phyloP scores from a whole-genome alignment of 2,329 filamentous ascomycete species.

The Aureobasidium mangrovei region DNA sequence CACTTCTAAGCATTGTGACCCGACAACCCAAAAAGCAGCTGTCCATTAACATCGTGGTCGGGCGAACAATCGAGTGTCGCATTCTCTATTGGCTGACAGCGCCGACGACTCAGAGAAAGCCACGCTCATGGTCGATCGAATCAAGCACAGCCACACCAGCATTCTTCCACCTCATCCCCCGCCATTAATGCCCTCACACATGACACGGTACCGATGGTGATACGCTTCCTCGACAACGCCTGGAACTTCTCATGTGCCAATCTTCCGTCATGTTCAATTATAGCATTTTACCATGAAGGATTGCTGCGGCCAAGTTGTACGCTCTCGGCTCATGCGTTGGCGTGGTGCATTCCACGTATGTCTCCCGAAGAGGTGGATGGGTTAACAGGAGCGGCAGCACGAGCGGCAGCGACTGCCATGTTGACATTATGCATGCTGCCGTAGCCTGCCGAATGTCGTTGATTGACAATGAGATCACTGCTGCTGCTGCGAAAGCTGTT shows the following conservation, averaged over 20 bases:
- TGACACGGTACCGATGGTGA: not conserved
- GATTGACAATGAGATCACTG: not conserved
- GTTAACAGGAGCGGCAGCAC: not conserved
- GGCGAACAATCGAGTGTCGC: not conserved
- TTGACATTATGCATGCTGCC: slow-evolving; percentile 3
- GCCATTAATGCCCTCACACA: slow-evolving; percentile 1
- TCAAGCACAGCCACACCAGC: not conserved
- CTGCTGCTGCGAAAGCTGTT: not conserved
- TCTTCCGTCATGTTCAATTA: not conserved
- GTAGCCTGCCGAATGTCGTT: not conserved
- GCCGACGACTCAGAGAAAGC: not conserved
- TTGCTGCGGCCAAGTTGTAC: not conserved
- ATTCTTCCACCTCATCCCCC: slow-evolving; percentile 1
- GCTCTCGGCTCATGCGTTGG: slow-evolving; percentile 5
- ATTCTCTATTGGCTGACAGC: slow-evolving; percentile 1
- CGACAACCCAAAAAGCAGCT: not conserved
- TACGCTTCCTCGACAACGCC: not conserved
- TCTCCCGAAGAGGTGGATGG: not conserved
- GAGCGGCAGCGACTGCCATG: slow-evolving; percentile 7
- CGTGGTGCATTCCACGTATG: not conserved
- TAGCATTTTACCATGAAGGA: not conserved
- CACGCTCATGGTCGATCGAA: not conserved
- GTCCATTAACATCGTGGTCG: not conserved
- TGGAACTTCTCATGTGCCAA: too few species aligned
- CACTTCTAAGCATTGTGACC: not conserved